Percentiles rank a stretch among this genome's conserved stretches.
Conservation (phyloP, 306 rosid genomes). For the Ochetophila trinervis region DNA sequence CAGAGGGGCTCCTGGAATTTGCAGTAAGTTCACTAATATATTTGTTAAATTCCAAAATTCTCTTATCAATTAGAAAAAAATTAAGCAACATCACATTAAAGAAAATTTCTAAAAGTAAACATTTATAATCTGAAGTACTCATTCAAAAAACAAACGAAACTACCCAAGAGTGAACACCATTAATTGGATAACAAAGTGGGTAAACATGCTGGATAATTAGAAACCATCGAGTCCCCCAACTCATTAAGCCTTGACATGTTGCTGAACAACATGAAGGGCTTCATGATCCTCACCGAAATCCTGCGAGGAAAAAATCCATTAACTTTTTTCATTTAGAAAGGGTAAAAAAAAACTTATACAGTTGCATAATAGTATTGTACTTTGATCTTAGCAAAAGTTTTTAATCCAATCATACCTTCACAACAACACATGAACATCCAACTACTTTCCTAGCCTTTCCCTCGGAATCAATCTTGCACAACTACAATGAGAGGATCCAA, state of each 20-base stretch:
- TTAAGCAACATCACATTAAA: not conserved
- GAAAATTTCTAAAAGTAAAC: not conserved
- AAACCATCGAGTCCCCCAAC: constrained; percentile 6
- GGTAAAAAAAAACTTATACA: not conserved
- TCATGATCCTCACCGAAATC: constrained; percentile 50
- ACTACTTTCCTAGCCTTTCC: constrained; percentile 74
- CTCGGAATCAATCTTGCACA: constrained; percentile 82
- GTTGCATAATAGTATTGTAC: not conserved
- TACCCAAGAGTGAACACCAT: not conserved
- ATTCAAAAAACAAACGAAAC: constrained; percentile 4
- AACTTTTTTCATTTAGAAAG: not conserved
- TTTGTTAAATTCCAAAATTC: no score
- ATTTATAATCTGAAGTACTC: not conserved
- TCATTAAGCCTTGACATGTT: constrained; percentile 42
- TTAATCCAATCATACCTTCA: constrained; percentile 43
- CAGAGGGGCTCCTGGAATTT: no score
- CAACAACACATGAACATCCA: constrained; percentile 75
- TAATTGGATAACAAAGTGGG: constrained; percentile 5
- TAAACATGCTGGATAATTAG: constrained; percentile 1
- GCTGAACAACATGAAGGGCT: constrained; percentile 48
- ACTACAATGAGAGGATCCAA: constrained; percentile 23
- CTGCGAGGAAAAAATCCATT: constrained; percentile 11
- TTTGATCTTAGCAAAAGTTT: not conserved
- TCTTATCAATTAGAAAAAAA: not conserved
- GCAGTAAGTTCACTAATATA: no score